Base-by-base conservation (phyloP, 371 early-diverging fungal species). In the Circinella umbellata region DNA sequence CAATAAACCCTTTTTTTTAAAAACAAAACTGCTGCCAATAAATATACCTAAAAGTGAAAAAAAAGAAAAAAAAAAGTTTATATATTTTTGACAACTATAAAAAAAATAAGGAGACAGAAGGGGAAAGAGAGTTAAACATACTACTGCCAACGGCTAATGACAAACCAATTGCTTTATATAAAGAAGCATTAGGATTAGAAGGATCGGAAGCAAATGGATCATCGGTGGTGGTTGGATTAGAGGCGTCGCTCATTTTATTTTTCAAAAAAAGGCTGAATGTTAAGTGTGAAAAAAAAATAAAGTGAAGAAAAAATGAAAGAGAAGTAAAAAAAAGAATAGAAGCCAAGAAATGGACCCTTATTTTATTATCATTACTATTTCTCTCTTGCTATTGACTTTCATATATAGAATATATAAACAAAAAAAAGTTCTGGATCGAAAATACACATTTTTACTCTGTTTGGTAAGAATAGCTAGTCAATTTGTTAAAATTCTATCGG, bases 1-100 rank as follows among this genome's bases (percentile, higher is more conserved):
- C 60, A 95, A 73, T 8, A 98, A 86, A 11, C 97, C 99, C 75
- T 92, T 94, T 80, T 98, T 98, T 75, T 96, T 97, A 64, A 98
- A 83, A 46, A 98, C 94, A 79, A 95, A 95, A 68, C 93, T 92
- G 46, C 91, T 77, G 34, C 98, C 99, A 71, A 97, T 97, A 72
- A 98, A 93, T 46, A 90, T 42, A 57, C 94, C 93, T 84, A 89
- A 84, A 66, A 15, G 27, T 2, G 27, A 20, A 55, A 17, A 10
- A 15, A 14, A 4, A 36, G 37, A 3, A 9, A 9, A 42, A 9
- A 6, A 42, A 9, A 6, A 42, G 11, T 42, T 42, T 42, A 9
- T 42, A 42, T 42, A 9, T 42, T 42, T 39, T 0, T 42, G 6
- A 9, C 42, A 9, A 6, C 11, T 0, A 42, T 42, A 42, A 9